Base-by-base conservation (phyloP, 257 asterid species). In the Lycium ferocissimum region DNA sequence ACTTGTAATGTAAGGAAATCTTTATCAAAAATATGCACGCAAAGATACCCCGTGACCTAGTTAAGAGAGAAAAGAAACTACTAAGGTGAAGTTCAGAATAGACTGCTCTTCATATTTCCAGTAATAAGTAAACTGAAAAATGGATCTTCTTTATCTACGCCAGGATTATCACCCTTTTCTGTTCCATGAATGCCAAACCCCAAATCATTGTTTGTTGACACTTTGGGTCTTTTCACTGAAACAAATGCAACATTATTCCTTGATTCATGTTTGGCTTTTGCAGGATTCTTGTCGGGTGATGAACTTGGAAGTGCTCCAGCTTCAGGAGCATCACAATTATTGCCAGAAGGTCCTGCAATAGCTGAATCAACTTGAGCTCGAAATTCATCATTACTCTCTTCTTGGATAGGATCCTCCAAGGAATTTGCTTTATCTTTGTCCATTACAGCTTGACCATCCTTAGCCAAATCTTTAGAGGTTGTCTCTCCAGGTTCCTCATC, bases 161-260 rank as follows among this genome's bases (percentile, higher is more conserved):
- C n/a, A 69, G 57, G 20, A 69, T 13, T 35, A 26, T 83, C 89
- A 38, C 73, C 87, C 87, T 84, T 89, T 67, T 83, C 90, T 20
- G 67, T 66, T 59, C 83, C 86, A 85, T 84, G 85, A 84, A 81
- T 57, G 38, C 73, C 65, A 47, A 81, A 71, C 22, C 59, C 85
- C 43, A 86, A 76, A 66, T 87, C 90, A 43, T 79, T 67, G 38
- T 88, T 57, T 40, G 90, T 49, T n/a, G 93, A 79, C 18, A 91
- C 82, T 20, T 85, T 67, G 9, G 92, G 91, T 81, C 84, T 92
- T 83, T 89, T 91, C 79, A 94, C 89, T 1, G 97, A 82, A 51
- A 95, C 88, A 84, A 94, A 95, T 1, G 99, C 98, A 33, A 94
- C 98, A 84, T 82, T 90, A 79, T 86, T 87, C 86, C 86, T 88